Evolutionary conservation across 2,329 filamentous ascomycete genomes (phyloP).

Genomic region (Aspergillus ochraceus): DNA sequence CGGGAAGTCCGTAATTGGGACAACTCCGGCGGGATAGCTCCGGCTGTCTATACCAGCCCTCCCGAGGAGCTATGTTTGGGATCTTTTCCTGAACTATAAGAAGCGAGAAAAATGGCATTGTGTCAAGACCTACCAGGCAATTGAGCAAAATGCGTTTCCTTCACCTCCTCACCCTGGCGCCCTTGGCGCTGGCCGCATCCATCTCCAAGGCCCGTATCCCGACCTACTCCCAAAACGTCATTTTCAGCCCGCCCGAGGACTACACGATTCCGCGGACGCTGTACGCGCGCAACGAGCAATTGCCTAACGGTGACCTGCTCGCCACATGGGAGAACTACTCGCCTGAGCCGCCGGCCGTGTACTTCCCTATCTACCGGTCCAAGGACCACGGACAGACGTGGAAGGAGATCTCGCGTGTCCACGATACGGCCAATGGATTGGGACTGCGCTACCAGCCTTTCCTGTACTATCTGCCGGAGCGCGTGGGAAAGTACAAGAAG

Average conservation of each 20-base stretch:
- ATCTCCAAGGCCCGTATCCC: background rate
- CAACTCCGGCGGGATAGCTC: conserved; percentile 24
- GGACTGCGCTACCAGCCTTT: conserved; percentile 70
- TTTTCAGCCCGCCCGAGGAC: conserved; percentile 46
- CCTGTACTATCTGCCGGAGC: conserved; percentile 62
- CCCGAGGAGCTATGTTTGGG: background rate
- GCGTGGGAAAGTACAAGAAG: conserved; percentile 57
- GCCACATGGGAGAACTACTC: conserved; percentile 58
- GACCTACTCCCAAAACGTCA: conserved; percentile 8
- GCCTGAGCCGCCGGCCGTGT: conserved; percentile 55
- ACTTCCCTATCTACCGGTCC: conserved; percentile 54
- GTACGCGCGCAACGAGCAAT: conserved; percentile 52
- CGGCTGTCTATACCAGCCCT: background rate
- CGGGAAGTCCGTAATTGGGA: conserved; percentile 16
- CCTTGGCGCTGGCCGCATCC: background rate
- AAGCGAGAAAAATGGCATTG: background rate
- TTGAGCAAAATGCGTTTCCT: background rate
- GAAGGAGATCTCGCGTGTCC: conserved; percentile 62
- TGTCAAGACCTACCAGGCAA: background rate
- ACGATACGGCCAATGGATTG: conserved; percentile 64
- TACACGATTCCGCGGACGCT: conserved; percentile 51
- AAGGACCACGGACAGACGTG: conserved; percentile 60
- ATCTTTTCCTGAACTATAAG: background rate
- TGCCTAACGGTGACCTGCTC: conserved; percentile 49
- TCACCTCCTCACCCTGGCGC: background rate